phyloP scores from a whole-genome alignment of 1,284 basidiomycete species.

The Ustilago xerochloae region DNA sequence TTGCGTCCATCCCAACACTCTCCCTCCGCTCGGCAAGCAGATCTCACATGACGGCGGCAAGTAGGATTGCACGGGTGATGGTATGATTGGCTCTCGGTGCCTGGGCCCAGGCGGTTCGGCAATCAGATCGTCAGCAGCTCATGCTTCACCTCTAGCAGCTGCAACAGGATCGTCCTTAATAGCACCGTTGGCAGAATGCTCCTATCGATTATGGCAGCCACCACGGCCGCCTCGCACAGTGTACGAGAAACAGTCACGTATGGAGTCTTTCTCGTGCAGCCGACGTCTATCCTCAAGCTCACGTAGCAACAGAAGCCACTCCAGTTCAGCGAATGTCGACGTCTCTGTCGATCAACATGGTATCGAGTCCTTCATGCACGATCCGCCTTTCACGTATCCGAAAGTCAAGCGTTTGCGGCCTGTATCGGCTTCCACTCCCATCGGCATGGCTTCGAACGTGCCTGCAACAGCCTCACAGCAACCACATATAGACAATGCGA shows the following conservation, averaged over 20 bases:
- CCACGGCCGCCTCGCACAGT: neutral
- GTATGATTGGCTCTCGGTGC: constrained; percentile 45
- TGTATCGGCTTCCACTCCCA: neutral
- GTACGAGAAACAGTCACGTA: neutral
- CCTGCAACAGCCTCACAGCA: neutral
- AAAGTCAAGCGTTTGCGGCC: constrained; percentile 32
- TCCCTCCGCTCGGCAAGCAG: neutral
- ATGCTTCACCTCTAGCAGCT: neutral
- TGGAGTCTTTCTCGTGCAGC: neutral
- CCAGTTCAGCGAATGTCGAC: neutral
- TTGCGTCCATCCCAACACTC: no score
- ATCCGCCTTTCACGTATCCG: constrained; percentile 14
- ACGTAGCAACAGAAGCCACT: neutral
- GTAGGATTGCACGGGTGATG: constrained; percentile 23
- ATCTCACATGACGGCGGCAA: constrained; percentile 22
- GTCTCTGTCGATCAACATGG: constrained; percentile 16
- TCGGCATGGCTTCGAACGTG: neutral
- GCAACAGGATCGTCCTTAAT: neutral
- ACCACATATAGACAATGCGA: neutral
- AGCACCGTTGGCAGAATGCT: constrained; percentile 32
- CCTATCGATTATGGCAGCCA: constrained; percentile 24
- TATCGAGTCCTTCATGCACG: constrained; percentile 19
- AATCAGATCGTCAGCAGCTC: constrained; percentile 18
- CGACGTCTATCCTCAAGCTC: constrained; percentile 14
- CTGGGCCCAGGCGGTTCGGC: constrained; percentile 31